A percentile compares a stretch with the other conserved stretches of the same genome.
Conservation (phyloP, 1,284 basidiomycete genomes). For the Ustilago sp. region DNA sequence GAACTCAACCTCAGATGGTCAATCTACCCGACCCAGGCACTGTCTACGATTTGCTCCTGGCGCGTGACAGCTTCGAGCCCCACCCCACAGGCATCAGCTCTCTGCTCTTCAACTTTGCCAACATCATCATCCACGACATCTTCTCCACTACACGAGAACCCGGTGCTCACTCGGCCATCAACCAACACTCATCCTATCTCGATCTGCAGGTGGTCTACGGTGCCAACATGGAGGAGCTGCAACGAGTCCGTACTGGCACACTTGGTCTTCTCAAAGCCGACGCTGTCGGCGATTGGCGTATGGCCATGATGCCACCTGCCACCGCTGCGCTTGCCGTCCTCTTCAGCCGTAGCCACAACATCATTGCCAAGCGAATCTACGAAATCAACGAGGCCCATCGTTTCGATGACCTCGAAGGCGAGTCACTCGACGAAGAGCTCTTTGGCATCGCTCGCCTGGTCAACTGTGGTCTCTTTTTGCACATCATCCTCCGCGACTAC, state of each 20-base stretch:
- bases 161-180: conserved; percentile 70
- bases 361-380: conserved; percentile 78
- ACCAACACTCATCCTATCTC: conserved; percentile 80
- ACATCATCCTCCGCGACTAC: conserved; percentile 59
- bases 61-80: conserved; percentile 40
- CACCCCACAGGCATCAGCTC: conserved; percentile 60
- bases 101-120: conserved; percentile 61
- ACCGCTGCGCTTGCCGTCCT: conserved; percentile 78
- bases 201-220: conserved; percentile 80
- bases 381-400: conserved; percentile 69
- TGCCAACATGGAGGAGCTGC: conserved; percentile 35
- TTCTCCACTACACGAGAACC: conserved; percentile 53
- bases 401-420: conserved; percentile 40
- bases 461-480: conserved; percentile 52
- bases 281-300: conserved; percentile 47
- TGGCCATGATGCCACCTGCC: conserved; percentile 80
- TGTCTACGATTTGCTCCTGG: conserved; percentile 47
- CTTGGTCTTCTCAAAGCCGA: conserved; percentile 51
- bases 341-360: conserved; percentile 79
- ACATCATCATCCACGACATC: conserved; percentile 65
- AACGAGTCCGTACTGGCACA: conserved; percentile 25
- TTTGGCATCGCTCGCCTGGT: conserved; percentile 47
- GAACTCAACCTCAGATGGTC: conserved; percentile 34
- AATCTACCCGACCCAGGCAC: conserved; percentile 50
- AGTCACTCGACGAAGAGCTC: conserved; percentile 59